Evolutionary conservation across 345 rosid species (phyloP), one percentile per base, ranked within the genome.

Genomic region (Salix viminalis): DNA sequence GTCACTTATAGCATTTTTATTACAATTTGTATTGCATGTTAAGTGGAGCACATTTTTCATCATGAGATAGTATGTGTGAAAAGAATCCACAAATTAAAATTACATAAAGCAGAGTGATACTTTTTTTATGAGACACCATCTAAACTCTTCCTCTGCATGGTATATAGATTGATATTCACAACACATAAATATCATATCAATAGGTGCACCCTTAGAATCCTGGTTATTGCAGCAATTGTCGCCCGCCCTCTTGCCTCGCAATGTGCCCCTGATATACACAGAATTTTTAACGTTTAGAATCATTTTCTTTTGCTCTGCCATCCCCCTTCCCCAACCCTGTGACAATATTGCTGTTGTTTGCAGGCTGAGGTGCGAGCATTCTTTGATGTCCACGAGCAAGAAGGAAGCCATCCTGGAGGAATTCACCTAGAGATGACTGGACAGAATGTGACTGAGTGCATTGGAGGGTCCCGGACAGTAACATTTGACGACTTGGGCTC

Each of bases 331-430:
- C 23, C 30, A 70, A 70, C 16, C 50, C 26, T 24, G 37, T 18
- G 13, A 71, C 32, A 10, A n/a, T 62, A 4, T 12, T 67, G 15
- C 15, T 10, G n/a, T 41, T 37, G 41, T 36, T 58, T 61, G 56
- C 56, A 80, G 83, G 83, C 83, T n/a, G 79, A 80, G 70, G 79
- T 71, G 34, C 65, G 76, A 15, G 83, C 83, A 28, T 80, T 80
- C 76, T 80, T 80, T 46, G 83, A 80, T 60, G 83, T 80, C 30
- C 83, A 80, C 48, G 76, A 80, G 54, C 83, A 75, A 75, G 79
- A 76, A 76, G 79, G 83, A 46, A 80, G 83, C 77, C 76, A 80
- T 42, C 77, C 77, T 2, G 80, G 80, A 80, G 83, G 83, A 60
- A 72, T 80, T 44, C 83, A 80, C 52, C 56, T 76, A 12, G 80